Base-by-base conservation (phyloP, 192 early-diverging fungal species). In the Entomortierella chlamydospora region DNA sequence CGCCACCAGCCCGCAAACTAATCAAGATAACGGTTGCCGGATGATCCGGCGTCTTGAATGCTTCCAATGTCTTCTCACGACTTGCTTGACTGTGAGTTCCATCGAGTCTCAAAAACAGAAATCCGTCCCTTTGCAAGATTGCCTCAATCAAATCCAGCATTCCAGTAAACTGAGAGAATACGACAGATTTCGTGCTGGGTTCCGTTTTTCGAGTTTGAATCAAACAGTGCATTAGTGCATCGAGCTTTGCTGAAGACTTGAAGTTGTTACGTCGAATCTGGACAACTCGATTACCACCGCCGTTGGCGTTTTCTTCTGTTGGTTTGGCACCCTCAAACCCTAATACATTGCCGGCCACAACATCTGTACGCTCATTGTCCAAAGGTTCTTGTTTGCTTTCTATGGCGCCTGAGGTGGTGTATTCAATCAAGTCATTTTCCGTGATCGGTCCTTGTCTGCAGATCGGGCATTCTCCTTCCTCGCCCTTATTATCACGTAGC, bases 111-210 rank as follows among this genome's bases (percentile, higher is more conserved):
- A 87, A 82, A 73, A 86, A 95, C 9, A 65, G 42, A 20, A 95
- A 86, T 2, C 85, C 85, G 15, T 88, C 84, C 37, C 83, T 64
- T 30, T 61, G 47, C 20, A 95, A 77, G 22, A 87, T 83, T 1
- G 72, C 72, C 58, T 89, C 88, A n/a, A 93, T 83, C 6, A 96
- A 56, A 61, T 94, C 89, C 25, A 98, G 85, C 87, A 97, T 92
- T 8, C 82, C 82, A 1, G 95, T 97, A 85, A 94, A 99, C 77
- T 99, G 97, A 22, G 96, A 97, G 73, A 98, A 99, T 0, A 99
- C 91, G 5, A 99, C 93, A 23, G 89, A 91, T 73, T 97, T 97
- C 25, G 84, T 72, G 2, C 47, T 25, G 23, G 89, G 64, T 2
- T 62, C 61, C 8, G 39, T 39, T 30, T 47, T 45, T 31, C 71